A percentile compares a stretch with the other conserved stretches of the same genome.
Evolutionary conservation across 345 rosid genomes (phyloP).

Genomic region (Hypericum androsaemum): DNA sequence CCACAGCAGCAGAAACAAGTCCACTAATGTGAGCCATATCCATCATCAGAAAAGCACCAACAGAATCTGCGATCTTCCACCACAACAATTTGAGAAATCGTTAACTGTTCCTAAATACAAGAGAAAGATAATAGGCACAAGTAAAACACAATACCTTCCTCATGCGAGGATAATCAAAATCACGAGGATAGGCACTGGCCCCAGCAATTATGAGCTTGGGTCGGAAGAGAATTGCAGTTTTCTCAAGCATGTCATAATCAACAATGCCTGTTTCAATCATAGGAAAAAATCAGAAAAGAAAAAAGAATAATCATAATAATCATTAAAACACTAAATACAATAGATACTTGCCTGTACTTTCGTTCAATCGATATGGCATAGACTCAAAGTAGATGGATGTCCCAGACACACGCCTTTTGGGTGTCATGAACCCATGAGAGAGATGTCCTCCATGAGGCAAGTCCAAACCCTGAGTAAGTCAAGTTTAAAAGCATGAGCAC

Average conservation of each 20-base stretch:
- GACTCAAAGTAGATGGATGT: constrained; percentile 93
- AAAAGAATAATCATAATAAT: neutral
- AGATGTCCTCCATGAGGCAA: constrained; percentile 90
- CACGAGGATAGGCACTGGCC: constrained; percentile 94
- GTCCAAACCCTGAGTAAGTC: constrained; percentile 57
- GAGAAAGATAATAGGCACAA: neutral
- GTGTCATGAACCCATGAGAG: constrained; percentile 96
- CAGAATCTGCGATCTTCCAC: constrained; percentile 76
- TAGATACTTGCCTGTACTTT: constrained; percentile 56
- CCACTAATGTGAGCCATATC: constrained; percentile 99
- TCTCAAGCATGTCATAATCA: constrained; percentile 91
- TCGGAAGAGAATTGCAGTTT: constrained; percentile 71
- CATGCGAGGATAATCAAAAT: constrained; percentile 89
- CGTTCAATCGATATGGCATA: constrained; percentile 90
- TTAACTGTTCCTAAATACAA: constrained; percentile 6
- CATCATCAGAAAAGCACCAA: constrained; percentile 95
- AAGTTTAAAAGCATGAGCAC: constrained; percentile 6
- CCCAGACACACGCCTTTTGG: constrained; percentile 84
- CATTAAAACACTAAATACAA: neutral
- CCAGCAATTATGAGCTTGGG: constrained; percentile 94
- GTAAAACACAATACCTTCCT: constrained; percentile 50
- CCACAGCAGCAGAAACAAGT: constrained; percentile 88
- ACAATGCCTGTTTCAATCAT: constrained; percentile 48
- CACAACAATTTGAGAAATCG: constrained; percentile 15
- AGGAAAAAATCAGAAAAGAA: constrained; percentile 9